Conservation (phyloP, 768 basidiomycete species). For the Thelephora ganbajun region DNA sequence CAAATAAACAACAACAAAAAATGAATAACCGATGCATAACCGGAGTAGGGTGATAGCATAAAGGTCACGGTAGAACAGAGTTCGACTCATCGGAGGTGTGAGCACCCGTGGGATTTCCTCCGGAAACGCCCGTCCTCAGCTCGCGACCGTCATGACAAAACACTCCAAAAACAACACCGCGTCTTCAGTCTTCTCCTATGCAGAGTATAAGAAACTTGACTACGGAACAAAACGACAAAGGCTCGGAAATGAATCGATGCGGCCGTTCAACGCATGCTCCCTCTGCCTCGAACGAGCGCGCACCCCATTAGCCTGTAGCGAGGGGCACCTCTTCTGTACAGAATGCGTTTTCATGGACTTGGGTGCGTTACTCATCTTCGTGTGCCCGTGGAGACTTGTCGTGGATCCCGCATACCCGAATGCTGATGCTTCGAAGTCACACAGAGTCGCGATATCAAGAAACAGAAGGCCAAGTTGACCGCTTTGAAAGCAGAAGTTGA, state of each 20-base stretch:
- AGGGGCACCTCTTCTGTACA: constrained; percentile 92
- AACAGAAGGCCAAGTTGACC: constrained; percentile 73
- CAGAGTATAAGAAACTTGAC: constrained; percentile 73
- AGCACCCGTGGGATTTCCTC: background rate
- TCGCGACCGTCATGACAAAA: constrained; percentile 57
- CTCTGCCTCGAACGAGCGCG: constrained; percentile 76
- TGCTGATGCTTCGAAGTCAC: constrained; percentile 30
- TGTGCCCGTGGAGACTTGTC: background rate
- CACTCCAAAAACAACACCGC: constrained; percentile 87
- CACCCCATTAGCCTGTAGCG: constrained; percentile 68
- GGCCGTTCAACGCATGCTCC: constrained; percentile 81
- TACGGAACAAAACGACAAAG: constrained; percentile 80
- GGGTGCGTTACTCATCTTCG: constrained; percentile 28
- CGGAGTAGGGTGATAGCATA: background rate
- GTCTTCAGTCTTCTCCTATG: constrained; percentile 81
- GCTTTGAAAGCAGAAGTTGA: constrained; percentile 67
- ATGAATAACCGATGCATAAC: background rate
- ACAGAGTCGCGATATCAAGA: constrained; percentile 88
- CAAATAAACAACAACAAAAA: too few species aligned
- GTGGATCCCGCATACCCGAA: constrained; percentile 2
- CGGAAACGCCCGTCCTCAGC: too few species aligned
- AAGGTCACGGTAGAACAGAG: background rate
- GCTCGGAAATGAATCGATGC: constrained; percentile 86
- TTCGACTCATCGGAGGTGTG: background rate
- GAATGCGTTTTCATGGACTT: constrained; percentile 87